Percentiles rank a stretch among this genome's conserved stretches.
These are phyloP conservation scores for Piper betle DNA, from an alignment of 164 flowering plant genomes.

Conservation along the genomic window DNA sequence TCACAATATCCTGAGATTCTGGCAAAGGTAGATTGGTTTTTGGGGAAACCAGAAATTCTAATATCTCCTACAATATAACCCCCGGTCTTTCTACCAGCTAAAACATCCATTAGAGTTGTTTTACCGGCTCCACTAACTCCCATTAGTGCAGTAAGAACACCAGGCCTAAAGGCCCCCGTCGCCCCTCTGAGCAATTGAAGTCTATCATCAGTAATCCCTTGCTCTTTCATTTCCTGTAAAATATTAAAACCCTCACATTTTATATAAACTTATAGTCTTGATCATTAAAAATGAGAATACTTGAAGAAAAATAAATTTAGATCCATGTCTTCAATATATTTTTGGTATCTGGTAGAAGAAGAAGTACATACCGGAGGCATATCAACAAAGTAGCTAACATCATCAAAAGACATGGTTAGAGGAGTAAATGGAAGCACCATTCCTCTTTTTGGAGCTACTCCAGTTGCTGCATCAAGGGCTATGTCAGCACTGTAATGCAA, in stretches of 20 bases:
- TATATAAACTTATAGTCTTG: too few species aligned
- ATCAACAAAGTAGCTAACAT: conserved; percentile 74
- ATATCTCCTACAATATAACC: conserved; percentile 80
- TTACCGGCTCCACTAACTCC: conserved; percentile 96
- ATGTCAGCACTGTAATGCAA: conserved; percentile 29
- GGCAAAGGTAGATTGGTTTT: conserved; percentile 90
- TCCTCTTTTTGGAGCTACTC: conserved; percentile 76
- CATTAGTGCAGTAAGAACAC: conserved; percentile 32
- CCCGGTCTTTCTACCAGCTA: conserved; percentile 57
- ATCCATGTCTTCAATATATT: too few species aligned
- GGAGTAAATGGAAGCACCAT: conserved; percentile 95
- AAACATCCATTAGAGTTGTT: conserved; percentile 49
- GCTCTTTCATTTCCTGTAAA: conserved; percentile 27
- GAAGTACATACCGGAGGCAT: conserved; percentile 64
- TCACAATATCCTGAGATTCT: conserved; percentile 64
- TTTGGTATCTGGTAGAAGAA: too few species aligned
- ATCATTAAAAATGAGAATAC: too few species aligned
- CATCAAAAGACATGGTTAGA: conserved; percentile 82
- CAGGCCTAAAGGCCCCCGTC: conserved; percentile 31
- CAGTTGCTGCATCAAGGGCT: conserved; percentile 33
- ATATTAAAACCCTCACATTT: too few species aligned
- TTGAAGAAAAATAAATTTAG: too few species aligned
- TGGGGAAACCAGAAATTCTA: conserved; percentile 80
- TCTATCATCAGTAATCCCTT: conserved; percentile 25
- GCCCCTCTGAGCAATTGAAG: conserved; percentile 26